These are phyloP conservation scores for Parafenestella ontariensis DNA, from an alignment of 2,329 filamentous ascomycete species.

Conservation along the genomic window DNA sequence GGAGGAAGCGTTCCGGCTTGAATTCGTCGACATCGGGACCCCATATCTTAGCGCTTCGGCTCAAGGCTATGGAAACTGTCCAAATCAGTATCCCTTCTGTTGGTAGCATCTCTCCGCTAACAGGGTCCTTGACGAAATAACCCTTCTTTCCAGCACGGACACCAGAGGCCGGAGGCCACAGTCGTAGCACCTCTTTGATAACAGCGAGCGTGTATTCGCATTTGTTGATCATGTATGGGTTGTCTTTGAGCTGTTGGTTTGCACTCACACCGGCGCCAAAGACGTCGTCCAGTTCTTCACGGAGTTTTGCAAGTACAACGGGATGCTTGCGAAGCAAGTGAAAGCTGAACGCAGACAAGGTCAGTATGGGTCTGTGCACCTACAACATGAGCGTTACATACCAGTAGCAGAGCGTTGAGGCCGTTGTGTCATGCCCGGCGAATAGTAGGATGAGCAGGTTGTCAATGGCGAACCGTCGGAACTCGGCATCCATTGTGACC, in stretches of 20 bases:
- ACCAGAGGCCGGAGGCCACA: conserved; percentile 46
- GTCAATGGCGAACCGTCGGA: conserved; percentile 28
- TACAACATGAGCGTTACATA: background rate
- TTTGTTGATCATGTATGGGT: conserved; percentile 38
- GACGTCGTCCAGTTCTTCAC: conserved; percentile 39
- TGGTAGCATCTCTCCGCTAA: conserved; percentile 29
- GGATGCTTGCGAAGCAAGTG: conserved; percentile 40
- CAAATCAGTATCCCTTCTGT: conserved; percentile 25
- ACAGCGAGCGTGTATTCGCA: conserved; percentile 41
- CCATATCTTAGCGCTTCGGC: conserved; percentile 27
- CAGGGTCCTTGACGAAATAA: conserved; percentile 18
- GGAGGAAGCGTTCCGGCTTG: conserved; percentile 34
- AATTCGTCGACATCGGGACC: conserved; percentile 24
- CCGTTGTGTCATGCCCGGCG: conserved; percentile 46
- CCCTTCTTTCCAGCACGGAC: conserved; percentile 19
- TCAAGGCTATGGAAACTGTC: conserved; percentile 22
- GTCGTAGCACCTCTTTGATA: conserved; percentile 45
- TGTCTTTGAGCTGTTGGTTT: conserved; percentile 18
- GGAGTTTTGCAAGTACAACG: conserved; percentile 22
- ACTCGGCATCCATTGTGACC: conserved; percentile 31
- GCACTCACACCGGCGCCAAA: conserved; percentile 31
- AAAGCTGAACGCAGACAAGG: conserved; percentile 3
- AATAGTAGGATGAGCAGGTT: conserved; percentile 38
- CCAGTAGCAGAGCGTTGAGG: conserved; percentile 42
- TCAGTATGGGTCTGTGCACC: background rate